Base-by-base conservation (phyloP, 1,284 basidiomycete genomes). In the Xerocomus minutiporus region DNA sequence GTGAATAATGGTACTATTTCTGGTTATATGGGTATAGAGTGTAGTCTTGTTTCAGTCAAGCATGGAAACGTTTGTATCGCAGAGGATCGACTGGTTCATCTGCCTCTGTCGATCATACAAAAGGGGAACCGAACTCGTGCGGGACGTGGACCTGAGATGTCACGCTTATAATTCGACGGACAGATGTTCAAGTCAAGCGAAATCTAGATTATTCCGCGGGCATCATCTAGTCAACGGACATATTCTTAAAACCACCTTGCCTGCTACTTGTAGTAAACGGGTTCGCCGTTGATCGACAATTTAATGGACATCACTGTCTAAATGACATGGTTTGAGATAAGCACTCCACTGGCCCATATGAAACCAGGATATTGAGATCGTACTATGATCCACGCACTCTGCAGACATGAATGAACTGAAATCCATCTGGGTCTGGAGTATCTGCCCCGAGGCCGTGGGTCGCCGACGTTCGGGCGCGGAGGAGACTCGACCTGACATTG, bases 141-240 rank as follows among this genome's bases (percentile, higher is more conserved):
- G 41, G 41, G 28, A 28, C 41, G 2, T 43, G 41, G 42, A 17
- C 42, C 34, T 50, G 48, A 43, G 34, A 44, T 29, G 25, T 28
- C 29, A 28, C 32, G 39, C 39, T 41, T 34, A 12, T 13, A 36
- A 8, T n/a, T 29, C 29, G 38, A 40, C 38, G 23, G 38, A 25
- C 12, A 35, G 5, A 15, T 35, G 34, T 35, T n/a, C 34, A 35
- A 20, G 20, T 20, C 20, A 20, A 20, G 20, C 20, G 20, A 17
- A 17, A 17, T 43, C 42, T 43, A n/a, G n/a, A 43, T 43, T 42
- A 38, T 57, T 25, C 44, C 43, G 38, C 53, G 57, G 56, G 15
- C 15, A 40, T 32, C 48, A 32, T 20, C 38, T 20, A 39, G 26
- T 12, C 8, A 31, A n/a, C 40, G 38, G 38, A 25, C 5, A 20